These are phyloP conservation scores for Lecanicillium sp. DNA, from an alignment of 2,329 filamentous ascomycete genomes.

Conservation along the genomic window DNA sequence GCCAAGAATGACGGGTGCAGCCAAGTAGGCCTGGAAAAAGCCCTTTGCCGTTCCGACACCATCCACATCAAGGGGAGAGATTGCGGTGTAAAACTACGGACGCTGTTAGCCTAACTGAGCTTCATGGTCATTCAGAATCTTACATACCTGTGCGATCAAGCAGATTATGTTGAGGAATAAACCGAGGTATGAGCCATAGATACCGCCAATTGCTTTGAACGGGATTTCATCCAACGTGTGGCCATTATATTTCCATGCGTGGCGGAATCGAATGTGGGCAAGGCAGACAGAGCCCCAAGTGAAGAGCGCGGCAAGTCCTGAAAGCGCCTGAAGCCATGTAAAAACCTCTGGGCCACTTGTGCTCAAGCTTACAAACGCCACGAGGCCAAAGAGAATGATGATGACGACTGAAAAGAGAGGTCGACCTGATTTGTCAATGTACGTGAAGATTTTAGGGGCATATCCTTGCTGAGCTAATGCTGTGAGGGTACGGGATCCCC, in stretches of 20 bases:
- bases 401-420: conserved; percentile 41
- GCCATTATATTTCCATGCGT: conserved; percentile 52
- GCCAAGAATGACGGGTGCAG: conserved; percentile 42
- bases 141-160: conserved; percentile 42
- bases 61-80: conserved; percentile 25
- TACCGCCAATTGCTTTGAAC: conserved; percentile 51
- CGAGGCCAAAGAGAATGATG: conserved; percentile 38
- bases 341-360: conserved; percentile 44
- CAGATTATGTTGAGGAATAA: conserved; percentile 47
- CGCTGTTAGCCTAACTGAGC: not conserved
- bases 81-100: conserved; percentile 39
- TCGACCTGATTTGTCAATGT: conserved; percentile 49
- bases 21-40: conserved; percentile 50
- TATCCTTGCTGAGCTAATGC: conserved; percentile 52
- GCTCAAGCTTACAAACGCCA: conserved; percentile 40
- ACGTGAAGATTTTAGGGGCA: conserved; percentile 47
- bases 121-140: conserved; percentile 11
- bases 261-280: conserved; percentile 60
- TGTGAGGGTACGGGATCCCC: conserved; percentile 49
- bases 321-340: conserved; percentile 58
- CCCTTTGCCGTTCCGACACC: conserved; percentile 33
- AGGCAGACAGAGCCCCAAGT: conserved; percentile 63
- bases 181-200: conserved; percentile 56
- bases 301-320: conserved; percentile 56
- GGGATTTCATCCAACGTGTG: conserved; percentile 59